Conservation (phyloP, 31 red algal species). For the Asparagopsis taxiformis region DNA sequence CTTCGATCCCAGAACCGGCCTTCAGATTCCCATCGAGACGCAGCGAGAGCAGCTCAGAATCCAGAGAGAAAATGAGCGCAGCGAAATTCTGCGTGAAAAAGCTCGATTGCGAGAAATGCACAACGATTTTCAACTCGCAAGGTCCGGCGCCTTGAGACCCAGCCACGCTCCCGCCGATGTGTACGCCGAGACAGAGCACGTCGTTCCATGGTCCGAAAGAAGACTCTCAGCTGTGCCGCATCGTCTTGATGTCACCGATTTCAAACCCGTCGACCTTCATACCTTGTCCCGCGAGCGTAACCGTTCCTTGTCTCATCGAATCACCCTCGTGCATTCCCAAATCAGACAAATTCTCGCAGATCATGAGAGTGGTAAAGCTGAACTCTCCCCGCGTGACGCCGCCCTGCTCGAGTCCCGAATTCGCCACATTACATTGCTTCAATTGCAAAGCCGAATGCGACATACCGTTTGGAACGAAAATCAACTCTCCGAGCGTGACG, state of each 20-base stretch:
- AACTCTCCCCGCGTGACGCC: constrained; percentile 20
- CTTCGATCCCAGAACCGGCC: constrained; percentile 52
- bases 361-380: constrained; percentile 12
- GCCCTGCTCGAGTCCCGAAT: constrained; percentile 54
- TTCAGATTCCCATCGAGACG: constrained; percentile 26
- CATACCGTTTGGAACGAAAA: constrained; percentile 55
- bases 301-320: constrained; percentile 35
- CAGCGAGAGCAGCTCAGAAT: constrained; percentile 36
- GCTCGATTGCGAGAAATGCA: constrained; percentile 27
- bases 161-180: constrained; percentile 10
- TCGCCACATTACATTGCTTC: constrained; percentile 52
- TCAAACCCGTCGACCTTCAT: too few species aligned
- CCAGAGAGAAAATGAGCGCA: constrained; percentile 29
- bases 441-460: constrained; percentile 63
- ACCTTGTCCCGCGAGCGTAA: constrained; percentile 30
- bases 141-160: constrained; percentile 10
- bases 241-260: too few species aligned
- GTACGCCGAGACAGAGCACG: constrained; percentile 31
- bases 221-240: too few species aligned
- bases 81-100: constrained; percentile 39
- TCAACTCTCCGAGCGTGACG: constrained; percentile 33
- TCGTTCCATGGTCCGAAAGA: constrained; percentile 58
- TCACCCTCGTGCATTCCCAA: constrained; percentile 6
- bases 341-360: constrained; percentile 19
- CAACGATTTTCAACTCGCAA: constrained; percentile 41